phyloP scores from a whole-genome alignment of 2,329 filamentous ascomycete species.

The Cytospora chrysosperma region DNA sequence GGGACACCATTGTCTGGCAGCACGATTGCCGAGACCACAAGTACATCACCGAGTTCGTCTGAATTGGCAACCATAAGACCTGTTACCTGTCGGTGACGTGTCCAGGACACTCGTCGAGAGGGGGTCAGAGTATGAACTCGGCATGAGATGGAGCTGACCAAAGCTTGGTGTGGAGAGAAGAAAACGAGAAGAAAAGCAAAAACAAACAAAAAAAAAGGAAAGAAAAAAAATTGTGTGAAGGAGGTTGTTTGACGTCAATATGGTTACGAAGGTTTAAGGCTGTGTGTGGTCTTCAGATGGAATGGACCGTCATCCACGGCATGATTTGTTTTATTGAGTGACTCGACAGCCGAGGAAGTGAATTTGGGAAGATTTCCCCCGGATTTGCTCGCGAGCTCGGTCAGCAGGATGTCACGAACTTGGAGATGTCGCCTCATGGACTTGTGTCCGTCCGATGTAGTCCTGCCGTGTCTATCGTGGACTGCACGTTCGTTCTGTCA shows the following conservation, averaged over 20 bases:
- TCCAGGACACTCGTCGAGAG: not conserved
- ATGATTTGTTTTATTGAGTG: not conserved
- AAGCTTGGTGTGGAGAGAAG: not conserved
- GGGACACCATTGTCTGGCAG: not conserved
- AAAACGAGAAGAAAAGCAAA: not conserved
- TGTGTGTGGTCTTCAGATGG: not conserved
- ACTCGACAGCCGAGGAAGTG: not conserved
- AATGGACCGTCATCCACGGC: not conserved
- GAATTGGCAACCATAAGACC: too few species aligned
- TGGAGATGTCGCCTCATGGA: not conserved
- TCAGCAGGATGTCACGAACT: not conserved
- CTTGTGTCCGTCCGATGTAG: not conserved
- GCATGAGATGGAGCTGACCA: not conserved
- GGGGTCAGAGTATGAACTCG: not conserved
- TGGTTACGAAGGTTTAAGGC: not conserved
- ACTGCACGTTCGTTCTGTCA: not conserved
- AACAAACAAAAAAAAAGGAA: not conserved
- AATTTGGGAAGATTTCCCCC: not conserved
- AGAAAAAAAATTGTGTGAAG: not conserved
- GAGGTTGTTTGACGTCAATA: not conserved
- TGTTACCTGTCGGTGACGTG: not conserved
- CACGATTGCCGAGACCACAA: not conserved
- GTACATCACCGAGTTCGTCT: not conserved
- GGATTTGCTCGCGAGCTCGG: not conserved
- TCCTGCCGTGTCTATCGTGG: not conserved